A percentile compares a stretch with the other conserved stretches of the same genome.
Conservation (phyloP, 768 basidiomycete genomes). For the Nidula microcarpa region DNA sequence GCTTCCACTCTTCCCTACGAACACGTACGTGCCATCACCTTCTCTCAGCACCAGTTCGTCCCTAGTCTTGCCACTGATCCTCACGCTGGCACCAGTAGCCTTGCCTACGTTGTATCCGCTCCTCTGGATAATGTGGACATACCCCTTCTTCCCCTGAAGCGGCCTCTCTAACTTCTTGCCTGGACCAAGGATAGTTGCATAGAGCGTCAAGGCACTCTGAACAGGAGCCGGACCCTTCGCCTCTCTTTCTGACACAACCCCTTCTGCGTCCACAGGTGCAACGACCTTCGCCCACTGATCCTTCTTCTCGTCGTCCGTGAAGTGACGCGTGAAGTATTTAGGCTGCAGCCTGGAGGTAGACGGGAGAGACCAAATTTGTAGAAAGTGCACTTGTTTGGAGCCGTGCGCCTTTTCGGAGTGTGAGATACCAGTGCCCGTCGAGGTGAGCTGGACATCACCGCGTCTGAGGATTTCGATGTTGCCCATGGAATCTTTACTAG, state of each 20-base stretch:
- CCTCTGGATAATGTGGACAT: slow-evolving; percentile 84
- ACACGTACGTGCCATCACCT: slow-evolving; percentile 84
- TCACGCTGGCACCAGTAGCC: slow-evolving; percentile 56
- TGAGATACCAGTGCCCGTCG: slow-evolving; percentile 86
- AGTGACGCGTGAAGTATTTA: slow-evolving; percentile 85
- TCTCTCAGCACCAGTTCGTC: slow-evolving; percentile 62
- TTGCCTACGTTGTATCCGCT: slow-evolving; percentile 69
- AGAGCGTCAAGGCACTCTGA: slow-evolving; percentile 64
- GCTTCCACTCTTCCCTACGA: slow-evolving; percentile 39
- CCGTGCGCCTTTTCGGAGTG: slow-evolving; percentile 63
- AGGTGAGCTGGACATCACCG: slow-evolving; percentile 89
- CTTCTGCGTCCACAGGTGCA: slow-evolving; percentile 60
- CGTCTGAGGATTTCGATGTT: slow-evolving; percentile 87
- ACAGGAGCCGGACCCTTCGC: slow-evolving; percentile 80
- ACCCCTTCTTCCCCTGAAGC: slow-evolving; percentile 59
- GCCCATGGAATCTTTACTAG: slow-evolving; percentile 86
- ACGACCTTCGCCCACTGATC: slow-evolving; percentile 74
- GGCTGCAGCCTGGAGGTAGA: slow-evolving; percentile 50
- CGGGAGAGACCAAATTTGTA: slow-evolving; percentile 52
- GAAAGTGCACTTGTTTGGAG: slow-evolving; percentile 41
- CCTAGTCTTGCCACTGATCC: slow-evolving; percentile 34
- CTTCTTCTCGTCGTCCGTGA: slow-evolving; percentile 77
- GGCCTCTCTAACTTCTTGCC: slow-evolving; percentile 49
- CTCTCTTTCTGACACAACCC: slow-evolving; percentile 61
- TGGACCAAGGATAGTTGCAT: slow-evolving; percentile 69